phyloP scores from a whole-genome alignment of 78 protist genomes.

The Dictyostelium firmibasis region DNA sequence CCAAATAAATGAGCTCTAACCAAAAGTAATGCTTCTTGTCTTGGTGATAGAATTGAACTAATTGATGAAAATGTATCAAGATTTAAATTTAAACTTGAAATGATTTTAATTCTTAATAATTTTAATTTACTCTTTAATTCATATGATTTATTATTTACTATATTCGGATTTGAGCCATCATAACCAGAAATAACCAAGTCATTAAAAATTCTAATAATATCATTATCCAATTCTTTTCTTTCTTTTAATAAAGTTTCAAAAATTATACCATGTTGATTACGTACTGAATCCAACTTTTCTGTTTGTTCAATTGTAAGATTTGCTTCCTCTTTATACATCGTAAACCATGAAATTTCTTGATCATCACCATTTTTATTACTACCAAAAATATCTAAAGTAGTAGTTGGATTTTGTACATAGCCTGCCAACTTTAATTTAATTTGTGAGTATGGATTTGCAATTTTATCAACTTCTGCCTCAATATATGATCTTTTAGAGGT shows the following conservation, averaged over 20 bases:
- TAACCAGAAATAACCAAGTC: not conserved
- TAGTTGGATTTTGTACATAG: not conserved
- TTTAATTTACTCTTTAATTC: not conserved
- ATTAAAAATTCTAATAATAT: not conserved
- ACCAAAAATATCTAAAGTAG: not conserved
- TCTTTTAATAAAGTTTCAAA: not conserved
- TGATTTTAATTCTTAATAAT: not conserved
- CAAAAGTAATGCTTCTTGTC: not conserved
- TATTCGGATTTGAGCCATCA: not conserved
- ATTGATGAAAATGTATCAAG: not conserved
- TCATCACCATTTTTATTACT: not conserved
- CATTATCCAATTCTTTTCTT: not conserved
- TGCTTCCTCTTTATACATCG: not conserved
- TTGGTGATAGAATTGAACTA: not conserved
- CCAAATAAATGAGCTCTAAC: not conserved
- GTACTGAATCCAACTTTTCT: not conserved
- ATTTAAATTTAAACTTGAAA: not conserved
- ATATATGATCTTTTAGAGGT: not conserved
- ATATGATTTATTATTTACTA: not conserved
- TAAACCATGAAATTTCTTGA: not conserved
- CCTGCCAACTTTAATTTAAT: slow-evolving; percentile 6
- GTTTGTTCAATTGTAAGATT: not conserved
- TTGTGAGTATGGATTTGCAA: not conserved
- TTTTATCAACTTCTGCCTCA: not conserved
- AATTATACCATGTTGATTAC: not conserved